Base-by-base conservation (phyloP, 306 rosid genomes). In the Pterocarpus macrocarpus region DNA sequence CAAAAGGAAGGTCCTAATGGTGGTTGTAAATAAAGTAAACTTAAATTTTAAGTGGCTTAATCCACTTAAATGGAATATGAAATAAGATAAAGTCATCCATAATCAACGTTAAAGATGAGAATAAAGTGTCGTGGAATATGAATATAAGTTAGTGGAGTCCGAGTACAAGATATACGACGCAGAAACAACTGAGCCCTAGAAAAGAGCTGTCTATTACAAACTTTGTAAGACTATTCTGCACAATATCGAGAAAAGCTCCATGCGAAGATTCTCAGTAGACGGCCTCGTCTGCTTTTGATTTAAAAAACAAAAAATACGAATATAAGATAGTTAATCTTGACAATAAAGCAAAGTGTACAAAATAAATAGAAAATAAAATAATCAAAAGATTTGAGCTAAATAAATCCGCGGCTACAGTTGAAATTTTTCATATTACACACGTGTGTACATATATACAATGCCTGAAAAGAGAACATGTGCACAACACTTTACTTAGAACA, bases 81-180 rank as follows among this genome's bases (percentile, higher is more conserved):
- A 16, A 28, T 63, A 11, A 76, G 71, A 47, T 44, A 74, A 38
- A 59, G 67, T 35, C 28, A 69, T 80, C 49, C 45, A 69, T 84
- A 33, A 63, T 34, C 53, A 4, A 64, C 17, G 1, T 28, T 80
- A 64, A 75, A 71, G 88, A 45, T 5, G 71, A 78, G 81, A 81
- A 81, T 75, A 44, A 61, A 59, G 57, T 59, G 78, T 35, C 2
- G 14, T 17, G 56, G 83, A 85, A 77, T 59, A 17, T 67, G 81
- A 84, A 84, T 79, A 79, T 64, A 47, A 22, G 73, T 16, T 58
- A 77, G 81, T 50, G 83, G 85, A 81, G 55, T 47, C 5, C 15
- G 1, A 43, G 33, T 13, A 68, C 47, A 45, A 13, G 2, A n/a
- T 28, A 81, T 14, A 13, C 39, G 36, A 81, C 0, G 52, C 35